Conservation (phyloP, 305 asterid genomes). For the Lippia alba region DNA sequence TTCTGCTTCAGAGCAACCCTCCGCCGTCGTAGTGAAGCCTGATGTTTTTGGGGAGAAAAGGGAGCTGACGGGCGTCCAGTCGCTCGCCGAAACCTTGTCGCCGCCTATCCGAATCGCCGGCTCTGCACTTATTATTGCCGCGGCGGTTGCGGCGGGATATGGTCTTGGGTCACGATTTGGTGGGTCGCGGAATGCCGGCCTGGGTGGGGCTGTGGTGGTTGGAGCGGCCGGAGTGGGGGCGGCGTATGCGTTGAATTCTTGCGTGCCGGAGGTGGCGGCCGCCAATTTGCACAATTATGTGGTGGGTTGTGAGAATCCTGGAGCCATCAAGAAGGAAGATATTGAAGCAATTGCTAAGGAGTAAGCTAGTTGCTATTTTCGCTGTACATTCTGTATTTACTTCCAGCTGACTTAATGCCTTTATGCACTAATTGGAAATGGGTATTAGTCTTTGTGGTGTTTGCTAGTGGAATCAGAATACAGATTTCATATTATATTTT, state of each 20-base stretch:
- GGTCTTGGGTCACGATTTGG: conserved; percentile 82
- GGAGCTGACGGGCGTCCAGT: conserved; percentile 67
- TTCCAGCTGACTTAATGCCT: not conserved
- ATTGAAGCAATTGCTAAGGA: conserved; percentile 82
- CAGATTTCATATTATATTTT: no score
- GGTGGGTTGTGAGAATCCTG: conserved; percentile 74
- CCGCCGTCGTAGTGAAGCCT: conserved; percentile 45
- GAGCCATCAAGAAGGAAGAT: conserved; percentile 79
- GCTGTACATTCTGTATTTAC: not conserved
- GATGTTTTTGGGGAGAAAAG: conserved; percentile 76
- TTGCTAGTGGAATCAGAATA: no score
- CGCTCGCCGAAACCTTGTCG: conserved; percentile 74
- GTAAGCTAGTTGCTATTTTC: conserved; percentile 39
- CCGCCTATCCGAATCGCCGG: conserved; percentile 80
- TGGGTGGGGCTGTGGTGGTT: conserved; percentile 81
- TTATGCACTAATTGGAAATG: not conserved
- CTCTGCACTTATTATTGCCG: conserved; percentile 71
- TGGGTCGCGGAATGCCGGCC: conserved; percentile 66
- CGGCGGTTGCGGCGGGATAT: conserved; percentile 81
- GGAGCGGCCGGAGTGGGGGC: conserved; percentile 94
- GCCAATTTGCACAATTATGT: conserved; percentile 84
- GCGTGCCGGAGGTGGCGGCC: conserved; percentile 92
- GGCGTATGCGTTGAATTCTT: conserved; percentile 80
- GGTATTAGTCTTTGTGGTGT: no score
- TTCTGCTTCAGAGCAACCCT: conserved; percentile 32